Evolutionary conservation across 768 basidiomycete species (phyloP).

Genomic region (Hericium coralloides): DNA sequence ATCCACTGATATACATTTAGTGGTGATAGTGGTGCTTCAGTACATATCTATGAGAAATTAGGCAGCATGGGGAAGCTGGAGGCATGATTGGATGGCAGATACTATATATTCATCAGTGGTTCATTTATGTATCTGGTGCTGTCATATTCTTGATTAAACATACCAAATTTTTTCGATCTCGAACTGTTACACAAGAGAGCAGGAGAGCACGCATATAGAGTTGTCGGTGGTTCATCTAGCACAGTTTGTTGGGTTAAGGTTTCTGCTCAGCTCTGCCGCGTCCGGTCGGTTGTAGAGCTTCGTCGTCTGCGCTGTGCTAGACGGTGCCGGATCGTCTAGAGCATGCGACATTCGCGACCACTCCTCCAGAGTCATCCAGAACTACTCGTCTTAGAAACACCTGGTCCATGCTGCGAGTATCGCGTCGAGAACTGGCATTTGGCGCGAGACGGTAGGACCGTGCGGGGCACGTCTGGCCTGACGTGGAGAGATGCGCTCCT

Average conservation of each 20-base stretch:
- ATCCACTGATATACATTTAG: not conserved
- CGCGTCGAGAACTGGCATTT: constrained; percentile 46
- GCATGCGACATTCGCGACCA: constrained; percentile 31
- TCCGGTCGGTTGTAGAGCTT: too few species aligned
- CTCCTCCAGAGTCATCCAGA: constrained; percentile 39
- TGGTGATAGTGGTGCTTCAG: constrained; percentile 11
- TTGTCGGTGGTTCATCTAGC: too few species aligned
- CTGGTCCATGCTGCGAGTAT: constrained; percentile 45
- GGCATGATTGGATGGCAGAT: too few species aligned
- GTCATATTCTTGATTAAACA: too few species aligned
- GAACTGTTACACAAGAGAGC: too few species aligned
- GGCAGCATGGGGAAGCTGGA: not conserved
- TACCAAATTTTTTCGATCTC: too few species aligned
- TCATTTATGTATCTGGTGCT: too few species aligned
- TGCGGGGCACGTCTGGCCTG: constrained; percentile 23
- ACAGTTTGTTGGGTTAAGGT: too few species aligned
- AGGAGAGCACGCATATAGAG: too few species aligned
- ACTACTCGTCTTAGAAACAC: constrained; percentile 36
- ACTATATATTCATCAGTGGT: too few species aligned
- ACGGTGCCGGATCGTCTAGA: not conserved
- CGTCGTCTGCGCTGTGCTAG: not conserved
- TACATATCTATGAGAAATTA: constrained; percentile 11
- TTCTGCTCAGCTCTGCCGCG: too few species aligned
- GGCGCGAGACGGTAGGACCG: constrained; percentile 31
- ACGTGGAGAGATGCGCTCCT: constrained; percentile 30